These are phyloP conservation scores for Tuber umbilicatum DNA, from an alignment of 495 filamentous ascomycete genomes.

Conservation along the genomic window DNA sequence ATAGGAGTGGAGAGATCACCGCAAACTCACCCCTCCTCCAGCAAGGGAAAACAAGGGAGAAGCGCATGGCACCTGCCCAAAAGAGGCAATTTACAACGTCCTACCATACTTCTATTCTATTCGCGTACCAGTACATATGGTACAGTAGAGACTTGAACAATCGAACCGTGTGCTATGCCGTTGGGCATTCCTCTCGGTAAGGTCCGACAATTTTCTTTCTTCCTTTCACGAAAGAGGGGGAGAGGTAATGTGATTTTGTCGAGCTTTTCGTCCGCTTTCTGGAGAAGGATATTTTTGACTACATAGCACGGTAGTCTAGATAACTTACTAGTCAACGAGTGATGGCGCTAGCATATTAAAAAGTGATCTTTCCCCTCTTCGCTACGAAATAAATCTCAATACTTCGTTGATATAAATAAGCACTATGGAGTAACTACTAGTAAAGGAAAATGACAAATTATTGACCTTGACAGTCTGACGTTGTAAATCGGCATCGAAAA, in stretches of 20 bases:
- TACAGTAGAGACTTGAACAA: background rate
- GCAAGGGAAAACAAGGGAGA: no score
- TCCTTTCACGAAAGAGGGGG: no score
- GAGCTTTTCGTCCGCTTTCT: background rate
- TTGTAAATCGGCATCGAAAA: background rate
- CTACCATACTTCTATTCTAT: no score
- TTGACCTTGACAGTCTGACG: background rate
- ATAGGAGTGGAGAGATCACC: no score
- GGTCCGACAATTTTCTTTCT: background rate
- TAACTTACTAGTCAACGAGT: background rate
- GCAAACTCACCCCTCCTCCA: no score
- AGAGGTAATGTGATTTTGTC: no score
- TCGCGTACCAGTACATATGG: no score
- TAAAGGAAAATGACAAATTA: background rate
- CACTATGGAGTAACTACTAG: background rate
- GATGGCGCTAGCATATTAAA: background rate
- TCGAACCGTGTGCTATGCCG: background rate
- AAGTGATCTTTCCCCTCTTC: background rate
- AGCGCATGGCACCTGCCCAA: no score
- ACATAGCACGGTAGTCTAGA: background rate
- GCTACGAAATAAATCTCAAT: background rate
- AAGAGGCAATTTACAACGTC: no score
- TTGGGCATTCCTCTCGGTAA: background rate
- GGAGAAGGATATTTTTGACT: constrained; percentile 1
- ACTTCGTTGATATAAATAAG: background rate